Evolutionary conservation across 1,139 yeast genomes (phyloP), one percentile per base, ranked within the genome.

Genomic region (Candida tetrigidarum): DNA sequence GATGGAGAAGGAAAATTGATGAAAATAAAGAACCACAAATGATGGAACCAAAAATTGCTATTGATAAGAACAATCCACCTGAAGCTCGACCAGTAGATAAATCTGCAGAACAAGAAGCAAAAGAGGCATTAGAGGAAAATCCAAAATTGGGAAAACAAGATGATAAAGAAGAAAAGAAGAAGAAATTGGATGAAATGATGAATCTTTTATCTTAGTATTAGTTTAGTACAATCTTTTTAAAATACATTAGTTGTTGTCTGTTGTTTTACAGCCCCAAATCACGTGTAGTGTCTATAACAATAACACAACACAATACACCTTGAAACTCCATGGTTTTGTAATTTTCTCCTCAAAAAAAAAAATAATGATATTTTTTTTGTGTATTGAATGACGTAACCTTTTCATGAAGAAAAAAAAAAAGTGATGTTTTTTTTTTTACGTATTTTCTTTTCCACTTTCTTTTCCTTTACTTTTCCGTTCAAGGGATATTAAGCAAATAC

Each of bases 1-100:
- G 89, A 0, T 86, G 93, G 91, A 55, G 60, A 50, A 65, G 79
- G 53, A 58, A 48, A 38, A 39, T 59, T 49, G 54, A 56, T 37
- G 56, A 56, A 49, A 43, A 37, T 46, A 55, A 55, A 48, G 57
- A 55, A 37, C 60, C 60, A 26, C 50, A 50, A 23, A 54, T 53
- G 48, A 58, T 55, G 41, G 51, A 47, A 39, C 47, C 46, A 9
- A 53, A 58, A 15, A 49, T 50, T 15, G 47, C 47, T 26, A 53
- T 63, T 15, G 70, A 69, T 51, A 67, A 65, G 47, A 60, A 66
- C 41, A 58, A 68, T 28, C 60, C 63, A 2, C 78, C 79, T 2
- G 62, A 65, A 45, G 80, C 80, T 3, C 76, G 71, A 32, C 78
- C 78, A 1, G 78, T 64, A 9, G 68, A 70, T 43, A 71, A 74